Conservation (phyloP, 129 eudicot genomes). For the Heracleum sosnowskyi region DNA sequence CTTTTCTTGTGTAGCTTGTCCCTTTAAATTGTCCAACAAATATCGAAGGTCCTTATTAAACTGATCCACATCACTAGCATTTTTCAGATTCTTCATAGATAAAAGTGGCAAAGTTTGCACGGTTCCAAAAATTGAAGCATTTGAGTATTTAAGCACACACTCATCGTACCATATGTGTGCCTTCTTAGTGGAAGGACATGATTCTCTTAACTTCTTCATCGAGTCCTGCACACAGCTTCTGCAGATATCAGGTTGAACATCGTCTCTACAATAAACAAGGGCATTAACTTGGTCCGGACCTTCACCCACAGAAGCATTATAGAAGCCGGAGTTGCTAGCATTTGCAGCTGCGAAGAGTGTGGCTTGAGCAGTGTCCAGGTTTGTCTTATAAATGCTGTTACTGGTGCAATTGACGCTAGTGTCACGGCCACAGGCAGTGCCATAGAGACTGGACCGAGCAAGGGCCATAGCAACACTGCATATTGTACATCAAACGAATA, state of each 20-base stretch:
- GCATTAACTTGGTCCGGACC: slow-evolving; percentile 16
- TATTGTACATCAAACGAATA: neutral
- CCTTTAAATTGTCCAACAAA: slow-evolving; percentile 5
- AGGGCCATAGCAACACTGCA: neutral
- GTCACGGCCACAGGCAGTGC: neutral
- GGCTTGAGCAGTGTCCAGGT: slow-evolving; percentile 12
- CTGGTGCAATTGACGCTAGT: neutral
- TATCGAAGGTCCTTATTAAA: slow-evolving; percentile 10
- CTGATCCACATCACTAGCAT: neutral
- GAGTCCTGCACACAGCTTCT: slow-evolving; percentile 19
- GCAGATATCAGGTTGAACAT: slow-evolving; percentile 15
- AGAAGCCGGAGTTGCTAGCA: slow-evolving; percentile 9
- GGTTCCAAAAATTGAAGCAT: slow-evolving; percentile 12
- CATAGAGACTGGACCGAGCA: neutral
- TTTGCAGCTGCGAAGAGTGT: neutral
- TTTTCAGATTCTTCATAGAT: neutral
- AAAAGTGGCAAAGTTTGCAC: neutral
- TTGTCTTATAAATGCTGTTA: slow-evolving; percentile 4
- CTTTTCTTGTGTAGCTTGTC: slow-evolving; percentile 14
- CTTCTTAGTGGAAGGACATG: slow-evolving; percentile 19
- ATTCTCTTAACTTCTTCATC: neutral
- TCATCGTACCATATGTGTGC: slow-evolving; percentile 25
- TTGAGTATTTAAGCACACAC: slow-evolving; percentile 42
- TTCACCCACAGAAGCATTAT: slow-evolving; percentile 11
- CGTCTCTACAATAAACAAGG: slow-evolving; percentile 40